Evolutionary conservation across 148 eudicot genomes (phyloP), one percentile per base, ranked within the genome.

Genomic region (Fagopyrum esculentum): DNA sequence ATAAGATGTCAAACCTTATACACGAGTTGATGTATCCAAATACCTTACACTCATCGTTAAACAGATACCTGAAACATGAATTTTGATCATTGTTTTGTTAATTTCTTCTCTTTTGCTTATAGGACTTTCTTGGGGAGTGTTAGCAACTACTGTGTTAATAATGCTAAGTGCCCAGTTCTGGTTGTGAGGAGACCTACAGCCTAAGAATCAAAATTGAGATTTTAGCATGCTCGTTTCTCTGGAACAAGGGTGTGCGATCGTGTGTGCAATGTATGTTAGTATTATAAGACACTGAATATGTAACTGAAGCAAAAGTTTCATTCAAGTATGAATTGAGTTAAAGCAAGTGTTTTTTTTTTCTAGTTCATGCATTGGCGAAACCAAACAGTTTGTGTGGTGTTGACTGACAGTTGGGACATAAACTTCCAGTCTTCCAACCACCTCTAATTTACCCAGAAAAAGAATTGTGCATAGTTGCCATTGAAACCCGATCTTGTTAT

Each of bases 91-190:
- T 22, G 3, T 57, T 57, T 5, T 35, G 40, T 35, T 30, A 2
- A 30, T 30, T 17, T 57, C 30, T 29, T 19, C 57, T 54, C 6
- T 5, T 2, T 61, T 17, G 19, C 40, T 61, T 76, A 47, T 81
- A 87, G 90, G 84, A 81, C 80, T 60, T 80, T 87, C 46, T 77
- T 85, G 52, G 90, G 90, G 69, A 87, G 90, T 75, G 90, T 87
- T 16, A 85, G 88, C 86, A 78, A 83, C 43, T 83, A 87, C 45
- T 83, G 88, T 76, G 84, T 80, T 75, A 82, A 85, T 59, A 60
- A 87, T 69, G 90, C 85, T 49, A 83, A 80, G 76, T 87, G 90
- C 71, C 84, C 88, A 2, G 86, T 85, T 73, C 82, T 83, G 16
- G 82, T 87, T 49, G 88, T 83, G 71, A 85, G 51, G 87, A 75